A percentile compares a stretch with the other conserved stretches of the same genome.
These are phyloP conservation scores for Phanerodontia chrysosporium DNA, from an alignment of 768 basidiomycete species.

Conservation along the genomic window DNA sequence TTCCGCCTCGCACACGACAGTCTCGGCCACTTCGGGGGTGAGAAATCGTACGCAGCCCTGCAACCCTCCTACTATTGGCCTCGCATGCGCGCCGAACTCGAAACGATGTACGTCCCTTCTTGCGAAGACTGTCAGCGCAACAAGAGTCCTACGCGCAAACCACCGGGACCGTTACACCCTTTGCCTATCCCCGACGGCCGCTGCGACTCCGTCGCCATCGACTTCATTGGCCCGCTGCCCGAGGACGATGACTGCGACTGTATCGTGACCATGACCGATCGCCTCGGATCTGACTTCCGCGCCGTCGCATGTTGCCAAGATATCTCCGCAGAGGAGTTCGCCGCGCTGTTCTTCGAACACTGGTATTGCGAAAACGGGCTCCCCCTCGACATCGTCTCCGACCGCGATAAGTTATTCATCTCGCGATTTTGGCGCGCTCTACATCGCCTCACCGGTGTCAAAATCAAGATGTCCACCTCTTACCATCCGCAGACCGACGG, in stretches of 20 bases:
- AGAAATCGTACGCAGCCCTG: conserved; percentile 16
- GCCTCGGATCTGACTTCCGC: conserved; percentile 7
- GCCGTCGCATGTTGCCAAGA: conserved; percentile 11
- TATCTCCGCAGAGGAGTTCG: conserved; percentile 15
- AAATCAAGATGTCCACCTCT: conserved; percentile 28
- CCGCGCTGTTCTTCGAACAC: conserved; percentile 21
- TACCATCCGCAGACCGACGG: conserved; percentile 37
- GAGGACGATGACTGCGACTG: conserved; percentile 21
- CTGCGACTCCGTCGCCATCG: conserved; percentile 21
- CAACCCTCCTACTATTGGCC: conserved; percentile 15
- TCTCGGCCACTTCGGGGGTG: conserved; percentile 18
- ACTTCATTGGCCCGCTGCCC: conserved; percentile 29
- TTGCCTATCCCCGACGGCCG: conserved; percentile 16
- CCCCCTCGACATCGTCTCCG: conserved; percentile 19
- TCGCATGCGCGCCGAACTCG: conserved; percentile 29
- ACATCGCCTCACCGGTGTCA: conserved; percentile 20
- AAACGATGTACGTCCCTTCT: conserved; percentile 27
- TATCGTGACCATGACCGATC: conserved; percentile 22
- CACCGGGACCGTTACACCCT: conserved; percentile 20
- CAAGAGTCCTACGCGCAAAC: conserved; percentile 26
- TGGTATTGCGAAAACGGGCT: conserved; percentile 25
- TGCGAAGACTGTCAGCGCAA: conserved; percentile 29
- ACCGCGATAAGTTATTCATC: conserved; percentile 26
- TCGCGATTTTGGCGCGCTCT: conserved; percentile 31
- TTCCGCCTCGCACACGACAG: conserved; percentile 15